phyloP scores from a whole-genome alignment of 1,139 yeast species.

The Suhomyces chickasaworum region DNA sequence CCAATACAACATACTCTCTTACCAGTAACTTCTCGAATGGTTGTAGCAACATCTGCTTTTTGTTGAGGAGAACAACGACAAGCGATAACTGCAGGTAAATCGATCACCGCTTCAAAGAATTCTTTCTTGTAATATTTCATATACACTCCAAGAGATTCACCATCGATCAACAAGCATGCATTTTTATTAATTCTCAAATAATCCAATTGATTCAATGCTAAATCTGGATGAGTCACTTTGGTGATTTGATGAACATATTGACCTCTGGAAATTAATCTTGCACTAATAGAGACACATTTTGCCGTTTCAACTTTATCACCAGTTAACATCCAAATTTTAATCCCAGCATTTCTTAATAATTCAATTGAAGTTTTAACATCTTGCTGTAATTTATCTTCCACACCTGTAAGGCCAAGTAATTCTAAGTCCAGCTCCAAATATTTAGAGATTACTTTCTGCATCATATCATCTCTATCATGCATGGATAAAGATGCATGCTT shows the following conservation, averaged over 20 bases:
- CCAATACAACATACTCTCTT: slow-evolving; percentile 97
- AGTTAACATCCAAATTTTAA: slow-evolving; percentile 98
- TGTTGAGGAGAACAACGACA: slow-evolving; percentile 99
- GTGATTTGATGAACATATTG: slow-evolving; percentile 90
- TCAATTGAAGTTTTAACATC: slow-evolving; percentile 93
- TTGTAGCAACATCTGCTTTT: slow-evolving; percentile 89
- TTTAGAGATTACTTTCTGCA: slow-evolving; percentile 67
- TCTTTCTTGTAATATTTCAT: slow-evolving; percentile 64
- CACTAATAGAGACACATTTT: slow-evolving; percentile 92
- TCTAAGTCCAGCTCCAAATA: slow-evolving; percentile 84
- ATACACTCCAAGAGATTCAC: slow-evolving; percentile 79
- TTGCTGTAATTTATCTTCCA: slow-evolving; percentile 89
- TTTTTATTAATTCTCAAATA: slow-evolving; percentile 64
- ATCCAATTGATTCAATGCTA: slow-evolving; percentile 75
- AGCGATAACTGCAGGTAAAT: slow-evolving; percentile 90
- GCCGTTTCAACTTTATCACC: slow-evolving; percentile 99
- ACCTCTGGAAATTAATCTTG: slow-evolving; percentile 88
- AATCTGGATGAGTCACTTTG: slow-evolving; percentile 57
- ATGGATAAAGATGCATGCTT: slow-evolving; percentile 75
- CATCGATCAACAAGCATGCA: slow-evolving; percentile 87
- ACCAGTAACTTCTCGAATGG: slow-evolving; percentile 76
- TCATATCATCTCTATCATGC: slow-evolving; percentile 72
- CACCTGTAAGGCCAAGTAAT: slow-evolving; percentile 91
- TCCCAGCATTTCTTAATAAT: slow-evolving; percentile 90
- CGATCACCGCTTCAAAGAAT: slow-evolving; percentile 74